phyloP scores from a whole-genome alignment of 768 basidiomycete genomes.

The Piloderma croceum region DNA sequence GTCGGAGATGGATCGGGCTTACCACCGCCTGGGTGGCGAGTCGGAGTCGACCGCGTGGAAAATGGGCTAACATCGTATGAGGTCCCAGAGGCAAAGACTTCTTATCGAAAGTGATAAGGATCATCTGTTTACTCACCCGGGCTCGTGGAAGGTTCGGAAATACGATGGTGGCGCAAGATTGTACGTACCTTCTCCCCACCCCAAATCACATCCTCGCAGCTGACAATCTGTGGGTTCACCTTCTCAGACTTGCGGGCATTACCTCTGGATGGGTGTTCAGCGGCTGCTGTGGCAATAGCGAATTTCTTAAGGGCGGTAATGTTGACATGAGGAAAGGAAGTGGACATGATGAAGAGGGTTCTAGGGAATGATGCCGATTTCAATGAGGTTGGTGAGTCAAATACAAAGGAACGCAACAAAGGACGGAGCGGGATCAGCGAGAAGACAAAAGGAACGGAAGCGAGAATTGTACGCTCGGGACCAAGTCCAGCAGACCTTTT shows the following conservation, averaged over 20 bases:
- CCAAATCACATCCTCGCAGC: conserved; percentile 21
- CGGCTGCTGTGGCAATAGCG: conserved; percentile 19
- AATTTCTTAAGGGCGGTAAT: conserved; percentile 21
- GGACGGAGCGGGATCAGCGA: too few species aligned
- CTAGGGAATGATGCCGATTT: not conserved
- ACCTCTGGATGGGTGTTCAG: conserved; percentile 15
- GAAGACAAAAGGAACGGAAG: too few species aligned
- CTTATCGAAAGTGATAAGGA: conserved; percentile 23
- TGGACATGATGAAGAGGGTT: conserved; percentile 4
- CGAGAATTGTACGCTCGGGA: too few species aligned
- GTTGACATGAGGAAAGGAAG: conserved; percentile 24
- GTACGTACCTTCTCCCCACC: conserved; percentile 23
- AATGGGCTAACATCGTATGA: conserved; percentile 24
- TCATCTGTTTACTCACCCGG: conserved; percentile 18
- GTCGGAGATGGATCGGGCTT: conserved; percentile 5
- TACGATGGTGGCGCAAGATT: too few species aligned
- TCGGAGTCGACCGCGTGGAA: conserved; percentile 22
- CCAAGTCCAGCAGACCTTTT: too few species aligned
- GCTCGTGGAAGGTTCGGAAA: not conserved
- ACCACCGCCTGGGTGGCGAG: conserved; percentile 27
- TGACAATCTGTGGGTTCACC: conserved; percentile 16
- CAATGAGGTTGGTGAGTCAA: not conserved
- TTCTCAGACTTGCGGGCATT: conserved; percentile 7
- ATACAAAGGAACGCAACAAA: too few species aligned
- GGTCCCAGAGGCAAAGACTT: conserved; percentile 23